Base-by-base conservation (phyloP, 306 rosid species). In the Vigna hirtella region DNA sequence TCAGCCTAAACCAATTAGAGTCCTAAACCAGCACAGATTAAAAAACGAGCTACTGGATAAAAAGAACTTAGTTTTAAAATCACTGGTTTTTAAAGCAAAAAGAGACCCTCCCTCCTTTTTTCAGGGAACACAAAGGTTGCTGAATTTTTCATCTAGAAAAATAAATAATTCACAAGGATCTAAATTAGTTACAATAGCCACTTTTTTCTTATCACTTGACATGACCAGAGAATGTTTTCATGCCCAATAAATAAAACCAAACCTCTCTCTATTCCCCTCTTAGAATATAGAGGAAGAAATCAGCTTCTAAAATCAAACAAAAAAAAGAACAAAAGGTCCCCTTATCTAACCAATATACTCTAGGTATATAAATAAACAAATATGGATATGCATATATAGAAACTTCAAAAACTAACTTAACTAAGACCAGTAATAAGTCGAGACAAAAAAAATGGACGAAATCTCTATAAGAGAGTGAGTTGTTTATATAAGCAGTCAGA, bases 331-430 rank as follows among this genome's bases (percentile, higher is more conserved):
- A 77, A 67, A 53, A 36, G 22, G 7, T 14, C 49, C 75, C 76
- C 40, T 57, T 58, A 26, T 65, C 28, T 30, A 68, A 68, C 61
- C 63, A 53, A 50, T 68, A 30, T 10, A 69, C 52, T 11, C 47
- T 45, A 53, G 26, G 43, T 67, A 66, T 34, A 40, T 40, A 64
- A 69, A 78, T 30, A 64, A 76, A 50, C 16, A 78, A 57, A 70
- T 79, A 70, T 30, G 62, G 78, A 40, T 64, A 80, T 72, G 13
- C 57, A 63, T 50, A 52, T 52, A 17, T 4, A 63, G n/a, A 77
- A 65, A 76, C 38, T 72, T 15, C 4, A 42, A 72, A 30, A 77
- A 15, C 36, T 55, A 53, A 36, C 8, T 17, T 55, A 65, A 30
- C 48, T 47, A 38, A 67, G 48, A 62, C 49, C 50, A 64, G 51